Conservation (phyloP, 2,329 filamentous ascomycete species). For the Paracoccidioides lutzii region DNA sequence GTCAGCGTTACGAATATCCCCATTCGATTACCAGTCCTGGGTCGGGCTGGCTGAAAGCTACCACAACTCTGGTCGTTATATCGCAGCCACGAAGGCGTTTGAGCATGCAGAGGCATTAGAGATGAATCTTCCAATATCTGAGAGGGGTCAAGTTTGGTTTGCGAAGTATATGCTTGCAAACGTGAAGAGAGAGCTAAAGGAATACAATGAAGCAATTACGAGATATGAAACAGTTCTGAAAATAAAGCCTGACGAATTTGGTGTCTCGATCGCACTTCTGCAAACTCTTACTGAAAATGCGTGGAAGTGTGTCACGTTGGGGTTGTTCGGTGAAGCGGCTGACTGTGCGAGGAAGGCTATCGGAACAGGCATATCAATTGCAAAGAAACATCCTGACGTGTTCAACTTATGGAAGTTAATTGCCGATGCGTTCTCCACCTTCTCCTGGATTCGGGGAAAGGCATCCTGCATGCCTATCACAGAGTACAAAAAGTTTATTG, state of each 20-base stretch:
- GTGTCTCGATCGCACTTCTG: constrained; percentile 73
- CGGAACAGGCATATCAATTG: constrained; percentile 50
- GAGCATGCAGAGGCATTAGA: constrained; percentile 70
- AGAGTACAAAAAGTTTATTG: constrained; percentile 45
- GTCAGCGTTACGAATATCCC: constrained; percentile 68
- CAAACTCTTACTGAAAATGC: constrained; percentile 80
- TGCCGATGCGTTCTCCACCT: constrained; percentile 76
- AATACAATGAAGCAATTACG: constrained; percentile 68
- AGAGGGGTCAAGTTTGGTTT: constrained; percentile 71
- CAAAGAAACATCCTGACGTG: constrained; percentile 48
- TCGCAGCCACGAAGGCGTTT: constrained; percentile 88
- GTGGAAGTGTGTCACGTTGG: constrained; percentile 63
- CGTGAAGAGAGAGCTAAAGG: constrained; percentile 81
- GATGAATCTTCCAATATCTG: constrained; percentile 40
- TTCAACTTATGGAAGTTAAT: constrained; percentile 96
- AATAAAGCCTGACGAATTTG: constrained; percentile 60
- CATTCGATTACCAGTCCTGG: constrained; percentile 87
- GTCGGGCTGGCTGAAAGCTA: constrained; percentile 96
- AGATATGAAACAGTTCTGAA: constrained; percentile 64
- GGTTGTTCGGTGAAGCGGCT: constrained; percentile 72
- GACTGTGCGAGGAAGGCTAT: constrained; percentile 59
- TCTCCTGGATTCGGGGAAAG: constrained; percentile 62
- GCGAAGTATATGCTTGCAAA: constrained; percentile 95
- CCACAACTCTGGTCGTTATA: constrained; percentile 80
- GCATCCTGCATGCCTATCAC: constrained; percentile 49